These are phyloP conservation scores for Vitis vinifera DNA, from an alignment of 164 flowering plant genomes.

Conservation along the genomic window DNA sequence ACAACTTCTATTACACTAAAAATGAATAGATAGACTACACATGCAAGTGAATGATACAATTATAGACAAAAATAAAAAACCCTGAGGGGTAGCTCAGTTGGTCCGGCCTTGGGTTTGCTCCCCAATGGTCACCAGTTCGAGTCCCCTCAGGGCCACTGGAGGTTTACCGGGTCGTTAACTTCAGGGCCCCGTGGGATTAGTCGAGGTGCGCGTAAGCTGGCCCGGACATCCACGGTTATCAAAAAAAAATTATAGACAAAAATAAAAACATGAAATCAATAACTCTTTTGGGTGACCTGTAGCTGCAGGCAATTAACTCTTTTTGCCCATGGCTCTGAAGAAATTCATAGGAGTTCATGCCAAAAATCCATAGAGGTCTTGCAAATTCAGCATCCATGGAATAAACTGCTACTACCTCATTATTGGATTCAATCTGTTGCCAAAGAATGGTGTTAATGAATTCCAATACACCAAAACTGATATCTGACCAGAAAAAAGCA, in stretches of 20 bases:
- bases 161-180: too few species aligned
- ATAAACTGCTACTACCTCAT: constrained; percentile 60
- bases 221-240: too few species aligned
- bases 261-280: not conserved
- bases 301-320: constrained; percentile 71
- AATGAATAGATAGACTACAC: not conserved
- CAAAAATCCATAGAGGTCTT: constrained; percentile 88
- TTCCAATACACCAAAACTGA: too few species aligned
- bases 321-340: constrained; percentile 35
- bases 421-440: constrained; percentile 61
- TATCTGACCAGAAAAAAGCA: too few species aligned
- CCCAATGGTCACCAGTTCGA: too few species aligned
- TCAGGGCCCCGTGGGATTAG: too few species aligned
- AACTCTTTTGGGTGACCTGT: constrained; percentile 54
- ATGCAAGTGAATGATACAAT: not conserved
- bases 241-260: not conserved
- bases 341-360: constrained; percentile 78
- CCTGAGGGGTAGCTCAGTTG: too few species aligned
- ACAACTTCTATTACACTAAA: not conserved
- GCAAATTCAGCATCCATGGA: constrained; percentile 88
- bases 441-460: not conserved
- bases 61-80: not conserved
- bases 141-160: too few species aligned
- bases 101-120: too few species aligned
- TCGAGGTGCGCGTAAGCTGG: too few species aligned